Percentiles rank a stretch among this genome's conserved stretches.
Evolutionary conservation across 2,329 filamentous ascomycete species (phyloP).

Genomic region (Botrytis pseudocinerea): DNA sequence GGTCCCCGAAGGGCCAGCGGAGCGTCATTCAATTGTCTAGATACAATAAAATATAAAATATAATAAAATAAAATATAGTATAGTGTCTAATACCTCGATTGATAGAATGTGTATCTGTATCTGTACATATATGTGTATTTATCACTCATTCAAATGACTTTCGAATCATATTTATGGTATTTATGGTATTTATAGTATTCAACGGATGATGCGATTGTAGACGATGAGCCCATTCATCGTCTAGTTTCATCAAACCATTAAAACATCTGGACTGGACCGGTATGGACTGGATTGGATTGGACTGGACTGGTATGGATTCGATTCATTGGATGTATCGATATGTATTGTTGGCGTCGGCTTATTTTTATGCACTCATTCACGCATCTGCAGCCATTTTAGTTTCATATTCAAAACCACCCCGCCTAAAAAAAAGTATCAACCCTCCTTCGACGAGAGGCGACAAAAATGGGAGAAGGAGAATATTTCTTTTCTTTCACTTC

Average conservation of each 20-base stretch:
- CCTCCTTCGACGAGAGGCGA: background rate
- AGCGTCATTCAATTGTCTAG: background rate
- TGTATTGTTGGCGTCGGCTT: background rate
- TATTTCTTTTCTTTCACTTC: too few species aligned
- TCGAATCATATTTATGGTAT: background rate
- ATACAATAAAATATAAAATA: background rate
- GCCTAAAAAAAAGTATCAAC: constrained; percentile 3
- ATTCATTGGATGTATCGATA: background rate
- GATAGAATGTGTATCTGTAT: background rate
- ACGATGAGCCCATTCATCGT: background rate
- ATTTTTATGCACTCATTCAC: background rate
- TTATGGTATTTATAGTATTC: background rate
- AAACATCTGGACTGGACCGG: background rate
- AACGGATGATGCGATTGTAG: background rate
- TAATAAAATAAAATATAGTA: too few species aligned
- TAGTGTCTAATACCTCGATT: background rate
- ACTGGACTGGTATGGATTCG: too few species aligned
- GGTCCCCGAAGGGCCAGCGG: constrained; percentile 7
- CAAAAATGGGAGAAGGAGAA: background rate
- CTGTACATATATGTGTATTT: too few species aligned
- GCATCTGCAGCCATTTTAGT: background rate
- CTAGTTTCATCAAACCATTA: background rate
- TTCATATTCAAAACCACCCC: background rate
- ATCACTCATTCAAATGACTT: too few species aligned
- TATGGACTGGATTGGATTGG: too few species aligned